Evolutionary conservation across 1,284 basidiomycete genomes (phyloP).

Genomic region (Mycena sp.): DNA sequence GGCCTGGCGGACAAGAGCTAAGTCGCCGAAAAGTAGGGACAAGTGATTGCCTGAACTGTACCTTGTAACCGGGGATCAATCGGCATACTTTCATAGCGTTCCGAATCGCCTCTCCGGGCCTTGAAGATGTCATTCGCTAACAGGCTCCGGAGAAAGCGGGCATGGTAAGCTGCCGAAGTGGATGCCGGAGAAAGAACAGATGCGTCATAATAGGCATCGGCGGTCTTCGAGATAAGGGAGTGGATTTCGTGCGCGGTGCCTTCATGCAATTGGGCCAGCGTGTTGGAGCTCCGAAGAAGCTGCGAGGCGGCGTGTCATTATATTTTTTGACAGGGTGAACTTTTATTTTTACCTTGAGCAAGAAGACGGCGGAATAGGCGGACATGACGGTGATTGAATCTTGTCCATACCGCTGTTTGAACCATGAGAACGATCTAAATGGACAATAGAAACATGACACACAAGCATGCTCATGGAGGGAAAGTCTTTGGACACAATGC

Average conservation of each 20-base stretch:
- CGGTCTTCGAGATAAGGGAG: slow-evolving; percentile 67
- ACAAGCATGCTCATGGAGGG: slow-evolving; percentile 79
- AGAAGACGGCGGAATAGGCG: slow-evolving; percentile 81
- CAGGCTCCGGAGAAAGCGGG: slow-evolving; percentile 77
- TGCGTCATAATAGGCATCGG: slow-evolving; percentile 78
- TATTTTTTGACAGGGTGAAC: slow-evolving; percentile 21
- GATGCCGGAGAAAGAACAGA: slow-evolving; percentile 68
- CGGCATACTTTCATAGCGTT: slow-evolving; percentile 51
- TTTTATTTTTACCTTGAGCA: slow-evolving; percentile 66
- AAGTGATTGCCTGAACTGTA: slow-evolving; percentile 32
- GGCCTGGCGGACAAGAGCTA: too few species aligned
- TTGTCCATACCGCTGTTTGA: slow-evolving; percentile 76
- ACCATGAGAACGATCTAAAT: not conserved
- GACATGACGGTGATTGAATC: slow-evolving; percentile 86
- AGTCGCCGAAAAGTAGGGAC: slow-evolving; percentile 3
- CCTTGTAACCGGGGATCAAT: slow-evolving; percentile 63
- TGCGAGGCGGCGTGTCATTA: slow-evolving; percentile 39
- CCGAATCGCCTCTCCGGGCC: slow-evolving; percentile 53
- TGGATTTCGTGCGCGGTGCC: slow-evolving; percentile 71
- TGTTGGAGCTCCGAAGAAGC: slow-evolving; percentile 72
- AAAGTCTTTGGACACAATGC: slow-evolving; percentile 78
- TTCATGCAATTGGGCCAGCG: slow-evolving; percentile 62
- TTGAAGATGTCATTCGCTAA: slow-evolving; percentile 71
- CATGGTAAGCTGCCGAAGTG: slow-evolving; percentile 72
- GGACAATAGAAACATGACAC: slow-evolving; percentile 38